Percentiles rank a stretch among this genome's conserved stretches.
phyloP scores from a whole-genome alignment of 2,329 filamentous ascomycete genomes.

The Nemania sp. region DNA sequence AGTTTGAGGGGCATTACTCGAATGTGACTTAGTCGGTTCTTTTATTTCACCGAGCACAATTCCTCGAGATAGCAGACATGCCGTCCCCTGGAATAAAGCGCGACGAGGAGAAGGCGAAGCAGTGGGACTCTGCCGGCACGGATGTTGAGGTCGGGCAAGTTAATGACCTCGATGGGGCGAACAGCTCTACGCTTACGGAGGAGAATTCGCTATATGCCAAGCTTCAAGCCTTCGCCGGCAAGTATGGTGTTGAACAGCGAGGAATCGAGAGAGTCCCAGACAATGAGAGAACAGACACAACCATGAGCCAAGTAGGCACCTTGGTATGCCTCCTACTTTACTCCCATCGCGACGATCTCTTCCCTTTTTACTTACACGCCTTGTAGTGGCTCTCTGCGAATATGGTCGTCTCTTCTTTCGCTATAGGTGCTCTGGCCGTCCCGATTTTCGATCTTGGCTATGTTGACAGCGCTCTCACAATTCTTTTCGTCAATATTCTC shows the following conservation, averaged over 20 bases:
- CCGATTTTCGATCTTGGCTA: slow-evolving; percentile 78
- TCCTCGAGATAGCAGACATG: slow-evolving; percentile 33
- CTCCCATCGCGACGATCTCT: background rate
- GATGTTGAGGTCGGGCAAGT: slow-evolving; percentile 43
- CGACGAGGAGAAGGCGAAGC: slow-evolving; percentile 35
- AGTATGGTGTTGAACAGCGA: slow-evolving; percentile 76
- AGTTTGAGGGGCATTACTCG: background rate
- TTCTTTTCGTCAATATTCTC: slow-evolving; percentile 80
- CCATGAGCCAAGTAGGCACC: slow-evolving; percentile 75
- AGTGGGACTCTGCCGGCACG: slow-evolving; percentile 33
- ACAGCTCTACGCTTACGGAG: slow-evolving; percentile 26
- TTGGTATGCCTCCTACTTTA: slow-evolving; percentile 65
- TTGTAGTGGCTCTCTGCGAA: slow-evolving; percentile 80
- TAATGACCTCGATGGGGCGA: slow-evolving; percentile 38
- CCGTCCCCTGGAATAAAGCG: slow-evolving; percentile 27
- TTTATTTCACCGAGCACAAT: background rate
- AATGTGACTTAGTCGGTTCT: background rate
- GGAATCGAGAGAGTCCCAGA: slow-evolving; percentile 81
- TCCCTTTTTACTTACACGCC: slow-evolving; percentile 15
- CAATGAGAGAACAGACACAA: slow-evolving; percentile 74
- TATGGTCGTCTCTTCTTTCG: slow-evolving; percentile 81
- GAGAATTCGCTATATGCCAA: slow-evolving; percentile 47
- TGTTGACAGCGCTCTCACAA: slow-evolving; percentile 76
- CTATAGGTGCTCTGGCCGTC: slow-evolving; percentile 78
- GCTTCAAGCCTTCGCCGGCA: slow-evolving; percentile 72